Base-by-base conservation (phyloP, 2,329 filamentous ascomycete genomes). In the Colletotrichum theobromicola region DNA sequence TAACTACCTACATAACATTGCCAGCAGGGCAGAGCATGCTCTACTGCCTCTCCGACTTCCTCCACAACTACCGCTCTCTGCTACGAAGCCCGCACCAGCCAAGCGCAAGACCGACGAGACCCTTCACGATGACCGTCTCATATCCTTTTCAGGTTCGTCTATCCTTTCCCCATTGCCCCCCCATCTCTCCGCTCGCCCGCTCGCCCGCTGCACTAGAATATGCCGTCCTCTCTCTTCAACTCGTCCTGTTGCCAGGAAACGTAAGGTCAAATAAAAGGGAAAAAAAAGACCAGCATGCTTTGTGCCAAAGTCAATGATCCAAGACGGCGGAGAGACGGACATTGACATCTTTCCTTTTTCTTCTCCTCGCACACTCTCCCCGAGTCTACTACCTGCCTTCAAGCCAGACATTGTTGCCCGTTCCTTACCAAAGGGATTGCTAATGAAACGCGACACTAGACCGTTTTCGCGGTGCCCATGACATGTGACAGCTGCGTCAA, bases 381-480 rank as follows among this genome's bases (percentile, higher is more conserved):
- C 60, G 15, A 62, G 7, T 15, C 21, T 62, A 50, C 34, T 62
- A 12, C 8, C 58, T 28, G 15, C 26, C 18, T 26, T 62, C 26
- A 13, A 32, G 26, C 50, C 61, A 50, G 42, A 21, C n/a, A 34
- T 13, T 42, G 28, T 55, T 34, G 37, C 24, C 37, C 37, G 69
- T 42, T 35, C 46, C 53, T 53, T 72, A 67, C 70, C 53, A 66
- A 67, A 32, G 57, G 57, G 55, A 34, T 61, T 61, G 77, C 83
- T 85, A 80, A 84, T 83, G 82, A 83, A 82, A 84, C 80, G 67
- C 68, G 77, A 74, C 76, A 79, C 81, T 79, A 98, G 94, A 98
- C 96, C 75, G 93, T 96, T 77, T 98, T 98, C 84, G 95, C 96
- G 77, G 97, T 98, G 79, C 96, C 95, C 70, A 93, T 98, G 88